Base-by-base conservation (phyloP, 2,329 filamentous ascomycete species). In the Paecilomyces sp. region DNA sequence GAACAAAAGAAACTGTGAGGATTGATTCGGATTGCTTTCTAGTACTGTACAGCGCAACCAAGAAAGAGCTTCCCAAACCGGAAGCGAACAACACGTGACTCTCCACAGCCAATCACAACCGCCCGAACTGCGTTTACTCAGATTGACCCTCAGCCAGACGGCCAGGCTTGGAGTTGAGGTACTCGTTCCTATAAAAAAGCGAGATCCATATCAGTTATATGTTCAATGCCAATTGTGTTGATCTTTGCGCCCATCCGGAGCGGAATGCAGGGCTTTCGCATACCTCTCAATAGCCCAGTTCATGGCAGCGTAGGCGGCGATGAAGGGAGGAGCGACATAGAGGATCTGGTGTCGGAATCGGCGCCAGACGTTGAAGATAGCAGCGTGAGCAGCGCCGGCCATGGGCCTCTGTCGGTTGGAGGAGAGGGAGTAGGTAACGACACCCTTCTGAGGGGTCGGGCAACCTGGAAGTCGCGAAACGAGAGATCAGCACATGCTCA, bases 311-410 rank as follows among this genome's bases (percentile, higher is more conserved):
- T 97, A 99, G 67, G 85, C 92, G 67, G 83, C 77, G 65, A 94
- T 70, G 68, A 96, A 80, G 47, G 92, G 89, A 61, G 94, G 90
- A 28, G 88, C 84, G 78, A 92, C 87, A 85, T 92, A 99, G 68
- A 97, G 86, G 68, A 96, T 86, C 83, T 97, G 94, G 68, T 83
- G 78, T 75, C 87, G 88, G 79, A 89, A 90, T 71, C 94, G 87
- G 77, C 94, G 88, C 85, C 89, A 95, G 70, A 86, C 88, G 85
- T 99, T 99, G 88, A 97, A 97, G 81, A 97, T 80, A 72, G 92
- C 93, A 67, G 88, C 89, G 77, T 93, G 80, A 65, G 83, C 77
- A 62, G 88, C 81, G 70, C 90, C 91, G 65, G 91, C 91, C 67
- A 96, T 83, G 64, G 92, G 90, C 72, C 90, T 88, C 82, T 96